These are phyloP conservation scores for Microsporum canis DNA, from an alignment of 2,329 filamentous ascomycete genomes.

Conservation along the genomic window DNA sequence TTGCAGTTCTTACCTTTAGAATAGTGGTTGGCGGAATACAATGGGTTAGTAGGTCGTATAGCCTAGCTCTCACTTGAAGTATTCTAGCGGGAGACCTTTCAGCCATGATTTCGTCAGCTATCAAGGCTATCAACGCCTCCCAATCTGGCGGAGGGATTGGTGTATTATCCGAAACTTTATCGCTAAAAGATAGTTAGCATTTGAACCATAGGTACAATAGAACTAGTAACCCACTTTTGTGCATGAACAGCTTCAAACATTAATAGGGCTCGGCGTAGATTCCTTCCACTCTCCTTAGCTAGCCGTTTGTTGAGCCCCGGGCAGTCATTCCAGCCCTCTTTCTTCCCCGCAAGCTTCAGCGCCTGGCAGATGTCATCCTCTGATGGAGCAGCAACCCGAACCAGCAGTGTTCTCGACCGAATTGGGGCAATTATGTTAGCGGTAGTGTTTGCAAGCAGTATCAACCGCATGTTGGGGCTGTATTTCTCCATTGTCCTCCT, in stretches of 20 bases:
- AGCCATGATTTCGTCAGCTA: conserved; percentile 85
- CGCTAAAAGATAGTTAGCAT: conserved; percentile 42
- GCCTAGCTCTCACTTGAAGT: conserved; percentile 74
- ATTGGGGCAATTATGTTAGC: conserved; percentile 99
- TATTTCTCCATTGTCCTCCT: conserved; percentile 99
- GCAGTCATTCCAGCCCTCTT: conserved; percentile 71
- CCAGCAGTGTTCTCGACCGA: conserved; percentile 76
- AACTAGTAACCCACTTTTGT: conserved; percentile 57
- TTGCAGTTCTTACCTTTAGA: conserved; percentile 53
- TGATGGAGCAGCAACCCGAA: conserved; percentile 80
- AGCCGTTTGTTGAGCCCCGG: conserved; percentile 70
- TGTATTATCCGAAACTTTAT: conserved; percentile 78
- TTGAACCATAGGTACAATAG: background rate
- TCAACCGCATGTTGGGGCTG: conserved; percentile 83
- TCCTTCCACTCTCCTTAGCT: conserved; percentile 80
- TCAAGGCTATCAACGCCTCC: conserved; percentile 80
- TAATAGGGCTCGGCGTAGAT: conserved; percentile 75
- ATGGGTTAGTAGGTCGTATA: conserved; percentile 95
- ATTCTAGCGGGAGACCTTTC: conserved; percentile 88
- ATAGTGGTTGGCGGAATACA: conserved; percentile 94
- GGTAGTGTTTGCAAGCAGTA: conserved; percentile 87
- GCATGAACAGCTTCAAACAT: conserved; percentile 98
- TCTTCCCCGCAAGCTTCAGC: conserved; percentile 57
- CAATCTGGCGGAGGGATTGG: conserved; percentile 91
- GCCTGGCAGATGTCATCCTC: conserved; percentile 74